These are phyloP conservation scores for Mycena kentingensis DNA, from an alignment of 768 basidiomycete species.

Conservation along the genomic window DNA sequence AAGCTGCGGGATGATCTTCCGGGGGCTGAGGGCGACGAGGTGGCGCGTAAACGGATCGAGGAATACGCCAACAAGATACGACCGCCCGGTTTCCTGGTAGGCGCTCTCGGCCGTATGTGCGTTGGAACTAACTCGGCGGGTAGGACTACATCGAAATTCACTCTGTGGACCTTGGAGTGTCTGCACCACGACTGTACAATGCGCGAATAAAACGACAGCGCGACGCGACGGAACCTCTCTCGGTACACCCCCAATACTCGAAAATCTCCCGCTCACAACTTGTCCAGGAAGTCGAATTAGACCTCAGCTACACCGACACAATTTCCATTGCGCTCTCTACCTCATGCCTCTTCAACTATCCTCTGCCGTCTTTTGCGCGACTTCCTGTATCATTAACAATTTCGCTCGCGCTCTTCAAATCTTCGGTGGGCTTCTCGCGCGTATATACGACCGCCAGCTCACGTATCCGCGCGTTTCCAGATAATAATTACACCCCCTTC, in stretches of 20 bases:
- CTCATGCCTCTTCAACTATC: slow-evolving; percentile 84
- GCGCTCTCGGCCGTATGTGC: slow-evolving; percentile 22
- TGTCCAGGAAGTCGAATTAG: slow-evolving; percentile 75
- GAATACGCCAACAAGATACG: slow-evolving; percentile 77
- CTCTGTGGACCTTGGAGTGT: slow-evolving; percentile 77
- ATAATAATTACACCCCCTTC: slow-evolving; percentile 65
- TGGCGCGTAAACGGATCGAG: slow-evolving; percentile 78
- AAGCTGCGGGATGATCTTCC: slow-evolving; percentile 71
- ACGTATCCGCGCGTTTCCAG: too few relatives aligned
- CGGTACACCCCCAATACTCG: slow-evolving; percentile 25
- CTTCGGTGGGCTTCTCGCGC: slow-evolving; percentile 47
- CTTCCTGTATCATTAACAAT: slow-evolving; percentile 82
- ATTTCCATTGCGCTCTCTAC: slow-evolving; percentile 82
- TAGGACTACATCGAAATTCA: slow-evolving; percentile 89
- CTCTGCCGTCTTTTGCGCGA: slow-evolving; percentile 77
- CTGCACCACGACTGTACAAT: slow-evolving; percentile 76
- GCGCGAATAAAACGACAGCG: slow-evolving; percentile 54
- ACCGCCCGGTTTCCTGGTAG: slow-evolving; percentile 67
- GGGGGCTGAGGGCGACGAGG: slow-evolving; percentile 79
- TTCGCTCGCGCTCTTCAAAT: slow-evolving; percentile 72
- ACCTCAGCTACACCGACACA: slow-evolving; percentile 81
- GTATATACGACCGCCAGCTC: too few relatives aligned
- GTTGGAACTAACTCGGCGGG: slow-evolving; percentile 1
- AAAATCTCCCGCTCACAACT: slow-evolving; percentile 19
- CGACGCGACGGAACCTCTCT: slow-evolving; percentile 23